Evolutionary conservation across 805 yeast genomes (phyloP), one percentile per base, ranked within the genome.

Genomic region (Blastobotrys attinorum): DNA sequence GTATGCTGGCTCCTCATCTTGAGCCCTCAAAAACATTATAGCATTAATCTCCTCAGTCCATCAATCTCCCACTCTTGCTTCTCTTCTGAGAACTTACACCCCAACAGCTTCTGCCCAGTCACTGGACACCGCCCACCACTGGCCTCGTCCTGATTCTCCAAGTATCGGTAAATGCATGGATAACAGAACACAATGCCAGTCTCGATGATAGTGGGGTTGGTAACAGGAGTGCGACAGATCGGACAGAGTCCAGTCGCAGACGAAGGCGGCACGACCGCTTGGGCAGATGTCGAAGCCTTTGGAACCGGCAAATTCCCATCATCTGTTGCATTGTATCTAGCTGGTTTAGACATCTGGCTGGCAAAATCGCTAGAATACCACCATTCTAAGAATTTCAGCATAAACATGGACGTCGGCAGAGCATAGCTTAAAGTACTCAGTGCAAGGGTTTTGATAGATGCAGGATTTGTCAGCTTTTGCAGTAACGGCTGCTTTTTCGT

Each of bases 181-280:
- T 89, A 88, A 62, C 96, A 88, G 53, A 82, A 84, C 0, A 87
- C 95, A 49, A 78, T 80, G 0, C 98, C 98, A 0, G 97, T 87
- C 58, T 89, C 97, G 29, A 90, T 77, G 10, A 83, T 76, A 0
- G 95, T 86, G 3, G 96, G 96, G 54, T 85, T 87, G 25, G 73
- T 74, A 11, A 88, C 75, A 15, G 60, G 66, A 8, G 76, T 62
- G 22, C 72, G 63, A 57, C 97, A 90, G 11, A 90, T 58, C 1
- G 89, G 85, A 62, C 97, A 90, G 1, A 37, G 29, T 10, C 46
- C 47, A 11, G 31, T 33, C n/a, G 18, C 21, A n/a, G 42, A 23
- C 44, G 17, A 22, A 2, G 18, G 37, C 8, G 58, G 56, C 1
- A 64, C 63, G 2, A 63, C 58, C 7, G 42, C 38, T 2, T 23